Evolutionary conservation across 768 basidiomycete genomes (phyloP), one percentile per base, ranked within the genome.

Genomic region (Termitomyces sp.): DNA sequence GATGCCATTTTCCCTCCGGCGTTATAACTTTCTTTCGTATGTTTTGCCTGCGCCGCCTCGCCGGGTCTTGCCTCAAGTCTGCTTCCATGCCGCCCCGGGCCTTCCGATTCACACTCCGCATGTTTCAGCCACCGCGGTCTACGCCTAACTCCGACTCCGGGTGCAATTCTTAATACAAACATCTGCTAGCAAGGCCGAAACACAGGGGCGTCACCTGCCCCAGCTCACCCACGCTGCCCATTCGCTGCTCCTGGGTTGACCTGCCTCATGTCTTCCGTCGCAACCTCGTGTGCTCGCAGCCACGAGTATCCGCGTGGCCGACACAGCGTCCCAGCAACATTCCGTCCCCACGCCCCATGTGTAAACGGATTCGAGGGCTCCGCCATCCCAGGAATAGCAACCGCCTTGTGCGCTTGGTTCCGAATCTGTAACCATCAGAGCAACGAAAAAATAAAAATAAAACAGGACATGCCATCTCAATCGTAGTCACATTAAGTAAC

Each of bases 401-500:
- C 72, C 28, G 79, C 76, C 61, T 84, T 86, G 68, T 92, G 89
- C 17, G 91, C 90, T 70, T 89, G 85, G 61, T 88, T 91, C 57
- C 94, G 85, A 62, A 96, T 93, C 88, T 93, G 66, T 57, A 47
- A 4, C 34, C 34, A 34, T 34, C 34, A n/a, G 1, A 32, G 32
- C 28, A 8, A 8, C 5, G 11, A 52, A 52, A 44, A 50, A 44
- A 52, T n/a, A n/a, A 47, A 16, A 17, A 59, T 34, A 39, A 53
- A 35, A 43, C 34, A 14, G 32, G 34, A 66, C 83, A 70, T 68
- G 89, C 89, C 81, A 94, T 92, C 74, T 98, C 95, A 59, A 98
- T 94, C n/a, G 94, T 98, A 9, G 95, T 97, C 35, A 93, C 79
- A 69, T 96, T 95, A 60, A 94, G 75, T 32, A 94, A 68, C 52